These are phyloP conservation scores for Backusella psychrophila DNA, from an alignment of 192 early-diverging fungal species.

Conservation along the genomic window DNA sequence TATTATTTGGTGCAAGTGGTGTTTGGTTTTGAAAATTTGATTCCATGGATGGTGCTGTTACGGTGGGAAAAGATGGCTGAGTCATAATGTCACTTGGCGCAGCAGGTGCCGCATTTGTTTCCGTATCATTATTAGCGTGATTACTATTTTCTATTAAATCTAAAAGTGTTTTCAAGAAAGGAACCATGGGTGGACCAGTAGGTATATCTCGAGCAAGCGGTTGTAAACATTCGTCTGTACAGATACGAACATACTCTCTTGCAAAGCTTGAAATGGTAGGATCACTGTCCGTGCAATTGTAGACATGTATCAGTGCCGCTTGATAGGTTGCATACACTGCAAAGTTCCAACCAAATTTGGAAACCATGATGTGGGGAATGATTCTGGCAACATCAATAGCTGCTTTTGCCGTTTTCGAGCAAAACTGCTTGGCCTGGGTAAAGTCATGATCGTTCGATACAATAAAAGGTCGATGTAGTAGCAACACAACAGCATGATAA, in stretches of 20 bases:
- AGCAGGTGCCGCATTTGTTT: not conserved
- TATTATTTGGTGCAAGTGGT: not conserved
- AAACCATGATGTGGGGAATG: not conserved
- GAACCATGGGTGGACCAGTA: constrained; percentile 12
- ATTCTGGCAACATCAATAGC: constrained; percentile 20
- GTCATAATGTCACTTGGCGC: not conserved
- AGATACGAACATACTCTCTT: constrained; percentile 19
- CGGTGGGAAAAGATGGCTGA: constrained; percentile 1
- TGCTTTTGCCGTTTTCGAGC: constrained; percentile 20
- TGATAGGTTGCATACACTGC: constrained; percentile 30
- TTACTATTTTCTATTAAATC: not conserved
- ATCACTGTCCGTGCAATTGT: constrained; percentile 25
- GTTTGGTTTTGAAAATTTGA: not conserved
- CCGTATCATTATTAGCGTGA: not conserved
- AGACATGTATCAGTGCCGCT: constrained; percentile 28
- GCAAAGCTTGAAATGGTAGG: constrained; percentile 6
- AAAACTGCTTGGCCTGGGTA: not conserved
- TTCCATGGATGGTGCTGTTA: not conserved
- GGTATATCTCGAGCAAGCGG: constrained; percentile 21
- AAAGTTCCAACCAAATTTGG: constrained; percentile 30
- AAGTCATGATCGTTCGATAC: constrained; percentile 1
- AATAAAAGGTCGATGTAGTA: constrained; percentile 37
- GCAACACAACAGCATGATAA: constrained; percentile 30
- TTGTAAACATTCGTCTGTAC: constrained; percentile 22
- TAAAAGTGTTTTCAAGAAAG: constrained; percentile 12